A percentile compares a stretch with the other conserved stretches of the same genome.
These are phyloP conservation scores for Scenedesmus sp. DNA, from an alignment of 163 green algal genomes.

Conservation along the genomic window DNA sequence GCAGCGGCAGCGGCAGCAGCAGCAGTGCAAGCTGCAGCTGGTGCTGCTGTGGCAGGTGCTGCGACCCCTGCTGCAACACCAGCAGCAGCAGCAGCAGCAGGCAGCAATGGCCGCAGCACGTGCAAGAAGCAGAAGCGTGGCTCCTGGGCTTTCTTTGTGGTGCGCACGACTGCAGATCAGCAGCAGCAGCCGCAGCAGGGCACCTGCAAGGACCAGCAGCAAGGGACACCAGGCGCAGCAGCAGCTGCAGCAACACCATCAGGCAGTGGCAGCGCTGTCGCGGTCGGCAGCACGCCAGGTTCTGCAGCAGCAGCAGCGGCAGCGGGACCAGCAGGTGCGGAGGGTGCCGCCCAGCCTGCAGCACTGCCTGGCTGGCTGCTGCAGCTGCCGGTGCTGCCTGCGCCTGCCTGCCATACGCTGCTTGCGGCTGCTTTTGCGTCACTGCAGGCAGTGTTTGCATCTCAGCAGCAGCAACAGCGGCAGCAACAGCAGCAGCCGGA, in stretches of 20 bases:
- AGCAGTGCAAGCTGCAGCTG: not conserved
- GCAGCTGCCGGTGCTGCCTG: not conserved
- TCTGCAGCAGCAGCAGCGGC: not conserved
- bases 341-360: not conserved
- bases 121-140: not conserved
- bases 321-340: not conserved
- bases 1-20: not conserved
- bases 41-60: not conserved
- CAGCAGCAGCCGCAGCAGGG: not conserved
- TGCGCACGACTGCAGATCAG: not conserved
- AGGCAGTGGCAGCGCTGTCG: no score
- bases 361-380: not conserved
- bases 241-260: not conserved
- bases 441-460: not conserved
- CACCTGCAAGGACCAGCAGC: not conserved
- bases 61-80: not conserved
- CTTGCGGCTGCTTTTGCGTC: not conserved
- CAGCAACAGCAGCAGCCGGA: not conserved
- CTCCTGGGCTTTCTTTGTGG: not conserved
- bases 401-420: not conserved
- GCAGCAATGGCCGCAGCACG: not conserved
- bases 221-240: not conserved
- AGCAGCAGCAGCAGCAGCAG: not conserved
- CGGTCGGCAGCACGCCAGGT: not conserved
- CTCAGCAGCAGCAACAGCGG: not conserved